Base-by-base conservation (phyloP, 148 eudicot species). In the Vaccinium myrtillus region DNA sequence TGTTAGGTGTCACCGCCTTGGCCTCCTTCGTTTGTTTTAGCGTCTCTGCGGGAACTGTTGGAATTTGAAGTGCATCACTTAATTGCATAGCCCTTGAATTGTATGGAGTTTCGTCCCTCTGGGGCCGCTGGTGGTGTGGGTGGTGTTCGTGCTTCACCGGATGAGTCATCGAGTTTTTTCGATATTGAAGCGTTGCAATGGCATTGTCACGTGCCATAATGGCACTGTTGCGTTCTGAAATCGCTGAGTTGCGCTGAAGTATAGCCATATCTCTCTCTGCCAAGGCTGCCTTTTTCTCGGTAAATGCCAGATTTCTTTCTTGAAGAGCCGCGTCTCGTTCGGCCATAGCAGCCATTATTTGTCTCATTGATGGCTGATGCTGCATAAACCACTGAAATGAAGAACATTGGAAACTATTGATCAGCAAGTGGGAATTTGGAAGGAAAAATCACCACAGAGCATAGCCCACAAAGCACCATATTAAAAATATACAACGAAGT, bases 331-430 rank as follows among this genome's bases (percentile, higher is more conserved):
- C 96, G 81, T 97, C 99, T 84, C 98, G 87, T 88, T 97, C 99
- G 12, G 95, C 94, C 98, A 97, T 94, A 18, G 95, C 91, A 76
- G 98, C 91, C 96, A 97, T 95, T 84, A 97, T 93, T 78, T 97
- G 99, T 85, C 94, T 95, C 96, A 97, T 97, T 77, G 99, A 94
- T 48, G 99, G 98, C 77, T 93, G 95, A 81, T 97, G 98, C 88
- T 93, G 98, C 98, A 96, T 93, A 78, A 95, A 90, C 96, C 98
- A 97, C 98, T 97, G 89, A 65, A 84, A 83, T 58, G 74, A 73
- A 27, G 51, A 55, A 23, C 43, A 11, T 49, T 1, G 89, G 85
- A 27, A 79, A 58, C 49, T 32, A 58, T 79, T 25, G 49, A 61
- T 63, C 61, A 80, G 74, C 27, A 27, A 10, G 10, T 56, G 23